phyloP scores from a whole-genome alignment of 2,329 filamentous ascomycete genomes.

The Xylaria hypoxylon region DNA sequence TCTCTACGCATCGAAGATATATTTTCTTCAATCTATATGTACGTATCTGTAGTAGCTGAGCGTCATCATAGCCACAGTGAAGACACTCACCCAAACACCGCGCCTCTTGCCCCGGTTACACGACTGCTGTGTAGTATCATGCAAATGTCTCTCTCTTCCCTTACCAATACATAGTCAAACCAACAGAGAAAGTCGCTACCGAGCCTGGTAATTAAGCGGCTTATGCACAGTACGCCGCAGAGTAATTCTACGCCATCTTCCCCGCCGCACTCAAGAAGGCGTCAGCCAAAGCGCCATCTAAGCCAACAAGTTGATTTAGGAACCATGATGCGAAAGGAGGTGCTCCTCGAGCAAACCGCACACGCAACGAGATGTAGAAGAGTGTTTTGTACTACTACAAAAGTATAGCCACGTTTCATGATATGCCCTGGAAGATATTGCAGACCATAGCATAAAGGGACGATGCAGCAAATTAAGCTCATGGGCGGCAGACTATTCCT shows the following conservation, averaged over 20 bases:
- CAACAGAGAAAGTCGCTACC: background rate
- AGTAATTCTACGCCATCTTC: background rate
- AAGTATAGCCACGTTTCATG: conserved; percentile 3
- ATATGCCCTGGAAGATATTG: background rate
- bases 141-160: conserved; percentile 10
- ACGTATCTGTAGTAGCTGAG: background rate
- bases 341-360: background rate
- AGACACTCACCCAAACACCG: background rate
- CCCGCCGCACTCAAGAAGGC: background rate
- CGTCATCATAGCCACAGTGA: background rate
- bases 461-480: conserved; percentile 11
- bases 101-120: conserved; percentile 1
- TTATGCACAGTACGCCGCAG: conserved; percentile 17
- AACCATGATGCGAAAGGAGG: conserved; percentile 19
- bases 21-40: background rate
- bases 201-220: background rate
- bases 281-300: conserved; percentile 1
- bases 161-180: background rate
- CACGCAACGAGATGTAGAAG: background rate
- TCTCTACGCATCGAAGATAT: background rate
- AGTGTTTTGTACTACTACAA: background rate
- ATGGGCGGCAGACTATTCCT: conserved; percentile 1
- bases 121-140: conserved; percentile 4
- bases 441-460: background rate
- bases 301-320: conserved; percentile 3